phyloP scores from a whole-genome alignment of 495 filamentous ascomycete genomes.

The Aspergillus indologenus region DNA sequence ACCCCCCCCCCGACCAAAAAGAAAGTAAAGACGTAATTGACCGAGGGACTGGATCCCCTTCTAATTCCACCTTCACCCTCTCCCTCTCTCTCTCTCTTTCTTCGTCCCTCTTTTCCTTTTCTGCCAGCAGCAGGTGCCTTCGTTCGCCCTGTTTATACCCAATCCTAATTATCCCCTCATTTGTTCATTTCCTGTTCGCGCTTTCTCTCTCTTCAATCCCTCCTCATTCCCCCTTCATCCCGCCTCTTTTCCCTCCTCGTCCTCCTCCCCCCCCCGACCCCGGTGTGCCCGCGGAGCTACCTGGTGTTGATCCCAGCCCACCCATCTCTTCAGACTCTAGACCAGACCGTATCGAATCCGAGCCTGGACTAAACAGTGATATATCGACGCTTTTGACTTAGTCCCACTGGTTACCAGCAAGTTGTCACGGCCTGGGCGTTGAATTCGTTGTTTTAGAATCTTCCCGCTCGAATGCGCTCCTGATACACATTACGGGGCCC shows the following conservation, averaged over 20 bases:
- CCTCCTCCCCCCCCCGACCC: neutral
- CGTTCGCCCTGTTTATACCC: neutral
- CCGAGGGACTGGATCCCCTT: neutral
- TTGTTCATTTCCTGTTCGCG: neutral
- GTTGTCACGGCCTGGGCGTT: neutral
- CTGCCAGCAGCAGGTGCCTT: neutral
- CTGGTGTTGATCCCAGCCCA: neutral
- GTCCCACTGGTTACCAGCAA: neutral
- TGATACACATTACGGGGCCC: neutral
- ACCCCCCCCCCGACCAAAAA: neutral
- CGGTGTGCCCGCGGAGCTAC: neutral
- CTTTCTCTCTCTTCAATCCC: conserved; percentile 1
- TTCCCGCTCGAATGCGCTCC: conserved; percentile 1
- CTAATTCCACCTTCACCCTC: neutral
- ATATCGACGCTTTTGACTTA: neutral
- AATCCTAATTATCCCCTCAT: conserved; percentile 4
- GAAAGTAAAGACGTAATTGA: neutral
- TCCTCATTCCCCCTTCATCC: neutral
- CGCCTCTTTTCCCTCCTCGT: neutral
- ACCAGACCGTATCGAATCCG: neutral
- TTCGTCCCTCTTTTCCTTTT: neutral
- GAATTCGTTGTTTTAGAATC: neutral
- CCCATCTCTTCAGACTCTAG: too few relatives aligned
- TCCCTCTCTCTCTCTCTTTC: neutral
- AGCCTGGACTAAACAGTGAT: neutral